A percentile compares a stretch with the other conserved stretches of the same genome.
Conservation (phyloP, 2,329 filamentous ascomycete species). For the Aspergillus chevalieri region DNA sequence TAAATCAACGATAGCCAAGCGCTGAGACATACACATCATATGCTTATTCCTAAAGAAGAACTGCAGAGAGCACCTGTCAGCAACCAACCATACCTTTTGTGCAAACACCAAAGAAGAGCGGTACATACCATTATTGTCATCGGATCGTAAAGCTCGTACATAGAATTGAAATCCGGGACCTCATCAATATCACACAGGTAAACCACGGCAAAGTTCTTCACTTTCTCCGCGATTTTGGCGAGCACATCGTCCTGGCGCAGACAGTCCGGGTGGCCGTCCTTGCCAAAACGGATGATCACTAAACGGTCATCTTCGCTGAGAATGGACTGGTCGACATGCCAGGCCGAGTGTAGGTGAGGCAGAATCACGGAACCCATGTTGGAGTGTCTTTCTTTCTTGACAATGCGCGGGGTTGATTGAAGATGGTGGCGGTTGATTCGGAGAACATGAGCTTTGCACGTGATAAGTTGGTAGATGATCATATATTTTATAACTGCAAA, state of each 20-base stretch:
- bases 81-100: not conserved
- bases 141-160: constrained; percentile 86
- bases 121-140: constrained; percentile 68
- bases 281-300: constrained; percentile 76
- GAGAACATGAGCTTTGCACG: not conserved
- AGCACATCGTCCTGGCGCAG: constrained; percentile 88
- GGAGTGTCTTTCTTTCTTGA: not conserved
- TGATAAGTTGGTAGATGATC: not conserved
- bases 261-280: constrained; percentile 74
- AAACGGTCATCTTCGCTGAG: constrained; percentile 84
- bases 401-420: not conserved
- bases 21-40: constrained; percentile 55
- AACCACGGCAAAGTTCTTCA: constrained; percentile 68
- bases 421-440: not conserved
- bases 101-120: constrained; percentile 57
- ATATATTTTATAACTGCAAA: too few species aligned
- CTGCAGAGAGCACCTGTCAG: not conserved
- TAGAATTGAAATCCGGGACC: constrained; percentile 88
- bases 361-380: constrained; percentile 79
- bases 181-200: constrained; percentile 92
- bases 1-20: not conserved
- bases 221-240: constrained; percentile 84
- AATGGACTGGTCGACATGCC: constrained; percentile 98
- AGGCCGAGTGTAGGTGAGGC: constrained; percentile 83
- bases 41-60: constrained; percentile 85